Percentiles rank a stretch among this genome's conserved stretches.
Conservation (phyloP, 2,329 filamentous ascomycete genomes). For the Ophiocordyceps camponoti-floridani region DNA sequence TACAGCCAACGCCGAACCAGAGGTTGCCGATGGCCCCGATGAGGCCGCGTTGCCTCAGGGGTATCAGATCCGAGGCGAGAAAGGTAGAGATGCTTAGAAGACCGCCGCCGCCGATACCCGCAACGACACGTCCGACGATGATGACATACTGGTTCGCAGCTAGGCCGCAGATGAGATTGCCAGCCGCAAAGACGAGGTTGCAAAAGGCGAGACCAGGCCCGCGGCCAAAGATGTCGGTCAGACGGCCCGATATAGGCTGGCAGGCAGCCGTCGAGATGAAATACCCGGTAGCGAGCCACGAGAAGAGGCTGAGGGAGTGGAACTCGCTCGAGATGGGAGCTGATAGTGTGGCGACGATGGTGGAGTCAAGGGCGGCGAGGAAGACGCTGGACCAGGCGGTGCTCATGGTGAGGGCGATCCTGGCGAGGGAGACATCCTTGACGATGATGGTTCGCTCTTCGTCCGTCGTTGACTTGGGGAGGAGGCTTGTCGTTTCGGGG, state of each 20-base stretch:
- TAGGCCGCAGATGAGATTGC: conserved; percentile 69
- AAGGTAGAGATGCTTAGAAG: conserved; percentile 59
- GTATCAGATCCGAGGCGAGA: conserved; percentile 51
- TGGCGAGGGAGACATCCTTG: conserved; percentile 24
- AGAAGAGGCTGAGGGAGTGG: conserved; percentile 60
- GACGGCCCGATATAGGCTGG: conserved; percentile 66
- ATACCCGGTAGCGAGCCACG: conserved; percentile 79
- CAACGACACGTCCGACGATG: conserved; percentile 61
- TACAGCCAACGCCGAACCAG: conserved; percentile 62
- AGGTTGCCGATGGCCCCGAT: conserved; percentile 76
- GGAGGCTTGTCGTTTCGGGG: too few species aligned
- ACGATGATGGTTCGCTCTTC: conserved; percentile 28
- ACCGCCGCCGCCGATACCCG: conserved; percentile 68
- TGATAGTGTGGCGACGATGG: conserved; percentile 71
- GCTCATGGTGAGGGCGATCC: conserved; percentile 34
- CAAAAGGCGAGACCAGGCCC: conserved; percentile 62
- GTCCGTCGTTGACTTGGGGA: conserved; percentile 5
- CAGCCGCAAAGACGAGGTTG: conserved; percentile 61
- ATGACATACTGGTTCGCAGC: conserved; percentile 48
- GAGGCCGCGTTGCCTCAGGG: conserved; percentile 56
- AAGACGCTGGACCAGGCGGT: conserved; percentile 43
- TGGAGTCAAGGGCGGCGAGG: conserved; percentile 51
- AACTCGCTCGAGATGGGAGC: conserved; percentile 74
- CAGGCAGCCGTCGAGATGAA: conserved; percentile 76
- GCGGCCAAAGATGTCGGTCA: conserved; percentile 80